Evolutionary conservation across 768 basidiomycete genomes (phyloP), one percentile per base, ranked within the genome.

Genomic region (Steccherinum ochraceum): DNA sequence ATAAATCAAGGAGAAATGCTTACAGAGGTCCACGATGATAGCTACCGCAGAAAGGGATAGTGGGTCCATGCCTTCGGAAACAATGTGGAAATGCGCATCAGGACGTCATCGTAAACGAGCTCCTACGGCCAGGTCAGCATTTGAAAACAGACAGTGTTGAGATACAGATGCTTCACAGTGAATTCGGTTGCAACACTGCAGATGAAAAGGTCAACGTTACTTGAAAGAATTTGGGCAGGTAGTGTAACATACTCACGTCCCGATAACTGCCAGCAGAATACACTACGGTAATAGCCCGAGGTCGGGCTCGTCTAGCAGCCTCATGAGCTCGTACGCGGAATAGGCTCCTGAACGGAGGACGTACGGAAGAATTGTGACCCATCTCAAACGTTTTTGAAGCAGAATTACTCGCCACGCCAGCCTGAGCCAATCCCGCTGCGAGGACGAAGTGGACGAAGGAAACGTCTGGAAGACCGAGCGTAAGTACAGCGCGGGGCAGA

Each of bases 51-150:
- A 56, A 10, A 57, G n/a, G 41, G 59, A 61, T 2, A 63, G n/a
- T n/a, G 46, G 0, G 60, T 54, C 61, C 61, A 63, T 12, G 24
- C 35, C 51, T 1, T 40, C 45, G 46, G 46, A 63, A 18, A 63
- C 45, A 24, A 61, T 24, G 26, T 57, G 59, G 51, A 63, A 61
- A 13, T 60, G 56, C 57, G 61, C 3, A 52, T 60, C 5, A 63
- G 40, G 16, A 59, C 51, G 12, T 58, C 56, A 50, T 63, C 60
- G 4, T 56, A 59, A 7, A 59, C 51, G 23, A 59, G 40, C 55
- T 57, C 60, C 60, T 40, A 16, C 44, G 3, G 13, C 12, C 35
- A n/a, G 3, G 27, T 45, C 39, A 48, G 3, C 20, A 19, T 23
- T 25, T 4, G 12, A 20, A 44, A 21, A 11, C 12, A 20, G 25